Evolutionary conservation across 495 filamentous ascomycete genomes (phyloP).

Genomic region (Friedmanniomyces endolithicus): DNA sequence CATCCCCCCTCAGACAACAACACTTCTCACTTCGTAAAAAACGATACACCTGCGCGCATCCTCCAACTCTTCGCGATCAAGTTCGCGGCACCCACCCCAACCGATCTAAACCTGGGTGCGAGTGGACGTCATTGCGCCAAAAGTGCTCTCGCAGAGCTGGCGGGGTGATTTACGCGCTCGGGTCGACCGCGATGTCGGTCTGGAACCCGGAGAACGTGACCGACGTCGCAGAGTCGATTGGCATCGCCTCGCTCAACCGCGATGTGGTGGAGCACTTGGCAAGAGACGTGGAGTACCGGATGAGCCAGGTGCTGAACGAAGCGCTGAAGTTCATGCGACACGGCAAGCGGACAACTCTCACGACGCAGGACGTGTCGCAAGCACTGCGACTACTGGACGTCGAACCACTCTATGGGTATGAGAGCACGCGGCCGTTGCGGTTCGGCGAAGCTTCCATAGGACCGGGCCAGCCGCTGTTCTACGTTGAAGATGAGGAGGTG

Average conservation of each 20-base stretch:
- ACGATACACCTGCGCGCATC: no score
- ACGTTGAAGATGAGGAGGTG: slow-evolving; percentile 95
- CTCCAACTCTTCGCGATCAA: no score
- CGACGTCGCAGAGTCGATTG: slow-evolving; percentile 91
- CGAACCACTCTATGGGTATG: slow-evolving; percentile 92
- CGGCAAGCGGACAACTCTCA: slow-evolving; percentile 65
- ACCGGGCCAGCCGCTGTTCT: slow-evolving; percentile 89
- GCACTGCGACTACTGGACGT: slow-evolving; percentile 77
- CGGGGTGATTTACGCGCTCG: not conserved
- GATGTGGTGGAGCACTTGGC: slow-evolving; percentile 74
- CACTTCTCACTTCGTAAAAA: no score
- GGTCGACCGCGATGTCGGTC: slow-evolving; percentile 34
- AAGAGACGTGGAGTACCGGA: slow-evolving; percentile 88
- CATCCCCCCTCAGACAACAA: no score
- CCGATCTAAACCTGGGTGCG: no score
- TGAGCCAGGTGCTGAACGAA: slow-evolving; percentile 84
- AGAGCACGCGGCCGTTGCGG: slow-evolving; percentile 68
- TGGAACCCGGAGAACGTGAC: slow-evolving; percentile 95
- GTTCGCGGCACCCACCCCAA: no score
- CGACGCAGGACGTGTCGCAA: slow-evolving; percentile 72
- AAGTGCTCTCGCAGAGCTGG: not conserved
- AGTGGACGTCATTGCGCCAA: not conserved
- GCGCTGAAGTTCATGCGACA: slow-evolving; percentile 91
- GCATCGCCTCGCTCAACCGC: slow-evolving; percentile 63
- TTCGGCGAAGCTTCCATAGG: slow-evolving; percentile 92